phyloP scores from a whole-genome alignment of 75 land plant species.

The Pinus albicaulis region DNA sequence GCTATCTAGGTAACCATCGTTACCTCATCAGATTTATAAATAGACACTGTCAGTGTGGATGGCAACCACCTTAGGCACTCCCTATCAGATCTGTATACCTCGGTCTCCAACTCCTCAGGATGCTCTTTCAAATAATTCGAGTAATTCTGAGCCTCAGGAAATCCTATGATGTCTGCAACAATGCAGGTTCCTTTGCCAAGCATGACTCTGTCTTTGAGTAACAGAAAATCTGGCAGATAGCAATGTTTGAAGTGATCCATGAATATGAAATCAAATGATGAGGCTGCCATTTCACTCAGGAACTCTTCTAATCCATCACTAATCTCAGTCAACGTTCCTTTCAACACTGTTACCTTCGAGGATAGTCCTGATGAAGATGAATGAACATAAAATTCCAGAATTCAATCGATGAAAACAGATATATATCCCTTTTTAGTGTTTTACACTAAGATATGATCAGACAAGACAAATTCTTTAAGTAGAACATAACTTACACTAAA shows the following conservation, averaged over 20 bases:
- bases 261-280: slow-evolving; percentile 17
- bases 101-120: neutral
- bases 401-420: no score
- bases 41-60: slow-evolving; percentile 13
- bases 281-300: slow-evolving; percentile 5
- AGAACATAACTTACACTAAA: no score
- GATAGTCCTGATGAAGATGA: neutral
- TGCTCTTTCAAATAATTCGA: neutral
- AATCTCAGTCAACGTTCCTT: slow-evolving; percentile 8
- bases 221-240: slow-evolving; percentile 22
- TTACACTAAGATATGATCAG: no score
- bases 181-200: slow-evolving; percentile 19
- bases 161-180: slow-evolving; percentile 19
- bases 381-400: no score
- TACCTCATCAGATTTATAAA: slow-evolving; percentile 2
- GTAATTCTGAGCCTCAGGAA: slow-evolving; percentile 15
- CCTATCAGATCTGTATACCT: neutral
- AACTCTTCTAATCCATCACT: slow-evolving; percentile 7
- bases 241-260: slow-evolving; percentile 22
- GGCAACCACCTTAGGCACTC: slow-evolving; percentile 9
- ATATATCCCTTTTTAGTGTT: no score
- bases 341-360: slow-evolving; percentile 14
- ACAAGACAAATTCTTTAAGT: no score
- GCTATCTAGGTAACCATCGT: no score
- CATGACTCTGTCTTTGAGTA: slow-evolving; percentile 8